phyloP scores from a whole-genome alignment of 1,284 basidiomycete genomes.

The Golubevia sp. region DNA sequence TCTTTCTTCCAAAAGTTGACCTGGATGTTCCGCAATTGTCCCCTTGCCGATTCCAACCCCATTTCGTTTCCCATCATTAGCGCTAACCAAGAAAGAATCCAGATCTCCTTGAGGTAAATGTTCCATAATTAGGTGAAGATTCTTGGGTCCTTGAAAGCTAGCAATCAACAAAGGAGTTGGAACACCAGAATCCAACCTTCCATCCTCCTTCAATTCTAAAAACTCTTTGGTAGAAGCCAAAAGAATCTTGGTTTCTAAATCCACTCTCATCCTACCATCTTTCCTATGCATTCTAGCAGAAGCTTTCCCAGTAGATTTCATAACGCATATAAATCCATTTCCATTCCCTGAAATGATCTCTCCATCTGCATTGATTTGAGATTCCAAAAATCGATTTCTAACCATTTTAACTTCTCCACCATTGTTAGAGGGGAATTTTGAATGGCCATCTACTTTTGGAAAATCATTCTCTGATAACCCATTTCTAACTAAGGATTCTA shows the following conservation, averaged over 20 bases:
- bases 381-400: not conserved
- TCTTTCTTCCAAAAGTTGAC: too few species aligned
- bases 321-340: not conserved
- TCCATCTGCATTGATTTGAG: not conserved
- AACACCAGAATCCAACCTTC: not conserved
- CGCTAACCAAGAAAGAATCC: conserved; percentile 26
- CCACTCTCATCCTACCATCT: not conserved
- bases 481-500: too few species aligned
- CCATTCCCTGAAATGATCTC: not conserved
- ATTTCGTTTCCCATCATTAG: not conserved
- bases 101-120: conserved; percentile 57
- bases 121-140: conserved; percentile 57
- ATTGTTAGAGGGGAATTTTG: not conserved
- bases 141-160: conserved; percentile 45
- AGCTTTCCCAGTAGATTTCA: not conserved
- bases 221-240: not conserved
- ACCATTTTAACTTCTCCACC: not conserved
- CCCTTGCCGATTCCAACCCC: too few species aligned
- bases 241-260: not conserved
- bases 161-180: conserved; percentile 43
- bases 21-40: too few species aligned
- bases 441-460: too few species aligned
- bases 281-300: not conserved
- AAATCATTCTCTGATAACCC: too few species aligned
- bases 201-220: not conserved